Percentiles rank a stretch among this genome's conserved stretches.
These are phyloP conservation scores for Clonostachys byssicola DNA, from an alignment of 2,329 filamentous ascomycete genomes.

Conservation along the genomic window DNA sequence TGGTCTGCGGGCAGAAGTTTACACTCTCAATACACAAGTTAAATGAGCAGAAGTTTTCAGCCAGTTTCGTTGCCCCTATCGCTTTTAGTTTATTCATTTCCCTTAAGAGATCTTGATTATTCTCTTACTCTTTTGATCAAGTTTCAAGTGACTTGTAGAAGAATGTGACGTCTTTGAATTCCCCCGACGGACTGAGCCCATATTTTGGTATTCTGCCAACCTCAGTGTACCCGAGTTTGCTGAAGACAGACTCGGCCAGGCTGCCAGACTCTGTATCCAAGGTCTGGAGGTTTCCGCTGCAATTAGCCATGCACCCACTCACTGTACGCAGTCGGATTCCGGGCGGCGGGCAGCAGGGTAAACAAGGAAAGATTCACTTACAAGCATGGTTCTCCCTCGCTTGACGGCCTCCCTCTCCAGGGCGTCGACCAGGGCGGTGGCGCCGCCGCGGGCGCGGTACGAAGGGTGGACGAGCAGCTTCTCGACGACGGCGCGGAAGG, in stretches of 20 bases:
- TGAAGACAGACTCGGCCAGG: constrained; percentile 48
- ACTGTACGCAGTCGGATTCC: neutral
- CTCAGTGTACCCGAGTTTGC: constrained; percentile 50
- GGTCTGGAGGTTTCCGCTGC: constrained; percentile 24
- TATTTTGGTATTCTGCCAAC: constrained; percentile 52
- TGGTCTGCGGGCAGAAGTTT: no score
- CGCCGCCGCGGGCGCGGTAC: constrained; percentile 46
- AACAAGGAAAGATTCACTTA: constrained; percentile 24
- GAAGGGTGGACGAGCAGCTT: constrained; percentile 52
- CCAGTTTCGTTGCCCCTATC: no score
- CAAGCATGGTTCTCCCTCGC: constrained; percentile 46
- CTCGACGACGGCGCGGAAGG: constrained; percentile 50
- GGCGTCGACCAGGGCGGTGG: constrained; percentile 43
- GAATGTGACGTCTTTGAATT: constrained; percentile 45
- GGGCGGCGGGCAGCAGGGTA: neutral
- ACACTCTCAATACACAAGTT: no score
- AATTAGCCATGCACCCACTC: no score
- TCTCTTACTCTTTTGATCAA: neutral
- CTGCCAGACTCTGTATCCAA: constrained; percentile 49
- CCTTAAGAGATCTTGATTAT: no score
- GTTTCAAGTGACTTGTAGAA: constrained; percentile 52
- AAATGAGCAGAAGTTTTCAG: no score
- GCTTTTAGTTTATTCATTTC: no score
- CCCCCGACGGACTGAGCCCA: constrained; percentile 41
- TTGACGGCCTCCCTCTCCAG: constrained; percentile 49